Percentiles rank a stretch among this genome's conserved stretches.
Conservation (phyloP, 2,329 filamentous ascomycete species). For the Hysterium pulicare region DNA sequence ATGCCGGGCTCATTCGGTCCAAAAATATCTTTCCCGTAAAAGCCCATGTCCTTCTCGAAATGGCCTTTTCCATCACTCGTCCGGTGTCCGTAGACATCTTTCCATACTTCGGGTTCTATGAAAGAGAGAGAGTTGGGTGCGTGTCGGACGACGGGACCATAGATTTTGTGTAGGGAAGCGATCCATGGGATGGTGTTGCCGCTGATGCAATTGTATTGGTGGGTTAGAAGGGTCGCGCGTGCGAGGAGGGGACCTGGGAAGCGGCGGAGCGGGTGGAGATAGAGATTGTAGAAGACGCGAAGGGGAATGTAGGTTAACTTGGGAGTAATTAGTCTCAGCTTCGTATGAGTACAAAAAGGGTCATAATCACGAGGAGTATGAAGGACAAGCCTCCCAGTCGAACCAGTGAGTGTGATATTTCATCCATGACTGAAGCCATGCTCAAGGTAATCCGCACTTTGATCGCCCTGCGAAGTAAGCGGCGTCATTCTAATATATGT, state of each 20-base stretch:
- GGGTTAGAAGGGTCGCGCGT: slow-evolving; percentile 23
- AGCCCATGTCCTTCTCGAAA: slow-evolving; percentile 30
- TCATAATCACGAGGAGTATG: no score
- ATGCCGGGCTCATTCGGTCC: slow-evolving; percentile 22
- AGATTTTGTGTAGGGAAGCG: slow-evolving; percentile 31
- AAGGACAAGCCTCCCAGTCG: no score
- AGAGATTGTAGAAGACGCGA: slow-evolving; percentile 31
- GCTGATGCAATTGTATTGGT: slow-evolving; percentile 14
- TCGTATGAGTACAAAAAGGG: no score
- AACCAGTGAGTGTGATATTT: no score
- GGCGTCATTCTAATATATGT: no score
- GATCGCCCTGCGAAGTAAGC: no score
- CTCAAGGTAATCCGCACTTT: no score
- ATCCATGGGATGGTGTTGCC: slow-evolving; percentile 17
- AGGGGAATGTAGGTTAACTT: neutral
- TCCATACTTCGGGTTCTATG: slow-evolving; percentile 33
- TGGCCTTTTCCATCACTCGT: slow-evolving; percentile 18
- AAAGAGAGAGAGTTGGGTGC: slow-evolving; percentile 38
- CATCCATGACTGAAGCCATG: no score
- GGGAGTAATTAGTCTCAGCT: no score
- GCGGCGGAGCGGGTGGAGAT: slow-evolving; percentile 38
- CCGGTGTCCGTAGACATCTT: slow-evolving; percentile 40
- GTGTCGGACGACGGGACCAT: slow-evolving; percentile 38
- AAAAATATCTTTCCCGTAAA: slow-evolving; percentile 29
- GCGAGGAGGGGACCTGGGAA: slow-evolving; percentile 38